Conservation (phyloP, 306 rosid species). For the Boehmeria nivea region DNA sequence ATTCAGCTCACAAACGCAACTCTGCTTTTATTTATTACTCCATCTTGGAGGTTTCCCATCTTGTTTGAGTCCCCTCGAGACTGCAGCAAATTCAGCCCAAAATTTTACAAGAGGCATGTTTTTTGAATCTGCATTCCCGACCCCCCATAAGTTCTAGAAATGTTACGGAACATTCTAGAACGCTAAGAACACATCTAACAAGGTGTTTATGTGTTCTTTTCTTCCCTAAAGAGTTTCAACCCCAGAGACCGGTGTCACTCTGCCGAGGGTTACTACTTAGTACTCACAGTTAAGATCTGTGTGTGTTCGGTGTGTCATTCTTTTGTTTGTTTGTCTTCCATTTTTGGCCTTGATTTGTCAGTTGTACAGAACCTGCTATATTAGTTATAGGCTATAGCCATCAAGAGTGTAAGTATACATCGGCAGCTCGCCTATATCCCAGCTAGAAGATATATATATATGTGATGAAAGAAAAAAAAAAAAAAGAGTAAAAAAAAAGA, state of each 20-base stretch:
- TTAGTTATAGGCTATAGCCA: conserved; percentile 48
- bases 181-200: conserved; percentile 44
- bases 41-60: conserved; percentile 23
- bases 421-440: conserved; percentile 62
- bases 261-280: conserved; percentile 19
- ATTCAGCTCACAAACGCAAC: conserved; percentile 28
- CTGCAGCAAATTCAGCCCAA: conserved; percentile 69
- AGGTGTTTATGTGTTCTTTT: conserved; percentile 36
- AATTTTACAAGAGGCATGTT: conserved; percentile 68
- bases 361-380: conserved; percentile 64
- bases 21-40: conserved; percentile 21
- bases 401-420: conserved; percentile 75
- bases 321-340: conserved; percentile 62
- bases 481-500: conserved; percentile 23
- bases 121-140: conserved; percentile 37
- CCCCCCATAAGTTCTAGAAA: conserved; percentile 42
- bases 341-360: conserved; percentile 59
- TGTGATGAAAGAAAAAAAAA: conserved; percentile 41
- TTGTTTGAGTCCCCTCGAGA: conserved; percentile 38
- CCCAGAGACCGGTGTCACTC: conserved; percentile 16
- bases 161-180: conserved; percentile 60
- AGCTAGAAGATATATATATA: conserved; percentile 52
- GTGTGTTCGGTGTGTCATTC: conserved; percentile 75
- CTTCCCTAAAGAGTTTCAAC: conserved; percentile 20
- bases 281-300: conserved; percentile 32